Base-by-base conservation (phyloP, 2,329 filamentous ascomycete species). In the Fusarium phyllophilum region DNA sequence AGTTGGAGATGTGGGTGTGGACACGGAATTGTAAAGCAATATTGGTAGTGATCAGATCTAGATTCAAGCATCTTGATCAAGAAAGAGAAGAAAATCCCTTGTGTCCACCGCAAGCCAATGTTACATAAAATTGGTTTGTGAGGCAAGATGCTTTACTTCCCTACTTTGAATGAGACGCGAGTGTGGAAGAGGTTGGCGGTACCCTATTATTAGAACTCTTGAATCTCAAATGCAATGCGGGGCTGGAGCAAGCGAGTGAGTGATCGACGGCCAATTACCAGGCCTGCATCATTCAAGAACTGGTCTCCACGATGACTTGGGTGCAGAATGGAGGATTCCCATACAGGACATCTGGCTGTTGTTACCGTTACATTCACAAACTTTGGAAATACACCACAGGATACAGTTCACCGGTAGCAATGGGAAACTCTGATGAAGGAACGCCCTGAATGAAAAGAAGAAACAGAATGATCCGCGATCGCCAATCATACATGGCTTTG, bases 171-270 rank as follows among this genome's bases (percentile, higher is more conserved):
- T 70, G 70, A 72, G 62, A 45, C 56, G 57, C 39, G 44, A 66
- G 56, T 60, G 46, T 72, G 36, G 62, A 59, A 74, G 67, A 66
- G 70, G 72, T 76, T 66, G 34, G 20, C 22, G 29, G 18, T 31
- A 12, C n/a, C 62, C 65, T 77, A 75, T 76, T 74, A 67, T 77
- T 77, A 75, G 75, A 36, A 20, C 24, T 44, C 38, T 18, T 38
- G 24, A 45, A 64, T 46, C 38, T 58, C 44, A 34, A 39, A 70
- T 66, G 38, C 44, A 61, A 67, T 67, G 66, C 72, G 62, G 71
- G 68, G 74, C 46, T 38, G 48, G 39, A 48, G 41, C 34, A 29
- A 34, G 55, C 59, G 48, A 46, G 39, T 24, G 33, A 66, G 51
- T 48, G 63, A 57, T 60, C 31, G 52, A 41, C 63, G 44, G 34